phyloP scores from a whole-genome alignment of 2,329 filamentous ascomycete genomes.

The Neonectria coccinea region DNA sequence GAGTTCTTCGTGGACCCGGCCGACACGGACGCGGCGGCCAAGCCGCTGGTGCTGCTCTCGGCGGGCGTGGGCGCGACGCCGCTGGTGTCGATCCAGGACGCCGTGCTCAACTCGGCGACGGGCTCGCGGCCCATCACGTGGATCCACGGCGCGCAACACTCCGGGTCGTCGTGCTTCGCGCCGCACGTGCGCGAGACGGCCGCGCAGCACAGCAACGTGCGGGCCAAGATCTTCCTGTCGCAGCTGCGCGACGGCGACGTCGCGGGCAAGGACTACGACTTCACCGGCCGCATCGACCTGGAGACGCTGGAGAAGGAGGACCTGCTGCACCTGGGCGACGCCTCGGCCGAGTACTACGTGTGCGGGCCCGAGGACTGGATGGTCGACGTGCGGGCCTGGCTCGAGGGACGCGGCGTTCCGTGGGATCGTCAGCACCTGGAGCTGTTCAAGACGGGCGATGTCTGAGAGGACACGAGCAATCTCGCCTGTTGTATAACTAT shows the following conservation, averaged over 20 bases:
- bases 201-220: slow-evolving; percentile 49
- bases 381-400: slow-evolving; percentile 65
- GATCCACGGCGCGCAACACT: slow-evolving; percentile 70
- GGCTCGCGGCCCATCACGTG: slow-evolving; percentile 65
- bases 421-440: slow-evolving; percentile 73
- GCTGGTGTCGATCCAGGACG: slow-evolving; percentile 73
- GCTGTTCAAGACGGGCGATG: slow-evolving; percentile 70
- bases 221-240: slow-evolving; percentile 68
- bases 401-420: slow-evolving; percentile 68
- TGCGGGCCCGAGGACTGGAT: slow-evolving; percentile 81
- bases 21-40: slow-evolving; percentile 53
- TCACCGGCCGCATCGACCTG: slow-evolving; percentile 70
- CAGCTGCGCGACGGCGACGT: slow-evolving; percentile 57
- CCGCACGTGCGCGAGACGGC: slow-evolving; percentile 62
- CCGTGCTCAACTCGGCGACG: slow-evolving; percentile 52
- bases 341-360: slow-evolving; percentile 73
- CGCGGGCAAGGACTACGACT: slow-evolving; percentile 68
- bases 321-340: slow-evolving; percentile 67
- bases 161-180: slow-evolving; percentile 66
- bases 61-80: slow-evolving; percentile 77
- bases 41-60: slow-evolving; percentile 73
- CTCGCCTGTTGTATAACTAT: slow-evolving; percentile 1
- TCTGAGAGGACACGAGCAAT: slow-evolving; percentile 25
- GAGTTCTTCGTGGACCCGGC: slow-evolving; percentile 71
- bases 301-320: slow-evolving; percentile 62